Base-by-base conservation (phyloP, 257 asterid genomes). In the Solanum chaucha region DNA sequence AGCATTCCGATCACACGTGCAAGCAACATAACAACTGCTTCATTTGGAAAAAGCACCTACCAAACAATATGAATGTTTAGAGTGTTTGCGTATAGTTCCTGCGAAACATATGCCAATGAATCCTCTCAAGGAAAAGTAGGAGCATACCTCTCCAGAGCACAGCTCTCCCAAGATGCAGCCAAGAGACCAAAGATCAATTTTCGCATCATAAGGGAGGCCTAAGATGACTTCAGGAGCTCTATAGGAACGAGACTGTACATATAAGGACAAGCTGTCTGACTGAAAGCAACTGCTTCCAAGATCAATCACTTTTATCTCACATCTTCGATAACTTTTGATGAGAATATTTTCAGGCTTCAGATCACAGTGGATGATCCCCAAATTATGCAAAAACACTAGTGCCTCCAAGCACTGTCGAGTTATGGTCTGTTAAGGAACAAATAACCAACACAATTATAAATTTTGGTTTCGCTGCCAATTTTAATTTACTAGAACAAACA, bases 31-130 rank as follows among this genome's bases (percentile, higher is more conserved):
- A 88, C 94, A n/a, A 97, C 87, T 17, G 91, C 91, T 91, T 96
- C 98, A 85, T 96, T 97, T 36, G 99, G 98, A 88, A 97, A 97
- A 72, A 97, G 97, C 70, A 97, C 99, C 99, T 96, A 92, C 40
- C 78, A 22, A 86, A 83, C 83, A 85, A n/a, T 87, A 35, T 83
- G 59, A 65, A 85, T 67, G 30, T 85, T 85, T 28, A 32, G 74
- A 36, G 65, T 64, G 30, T 9, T 38, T 36, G 48, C 3, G 2
- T 48, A 15, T 51, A 51, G 59, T 51, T 51, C 59, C 59, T 51
- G 59, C 59, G 0, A 17, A 14, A 51, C 20, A 51, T 51, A 51
- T 51, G 59, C 20, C 59, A 51, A 14, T 51, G 59, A 51, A 51
- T 51, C 59, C 59, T 44, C 51, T 19, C 85, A 24, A 65, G 34